Evolutionary conservation across 139 green algal genomes (phyloP).

Genomic region (Chlorella sorokiniana): DNA sequence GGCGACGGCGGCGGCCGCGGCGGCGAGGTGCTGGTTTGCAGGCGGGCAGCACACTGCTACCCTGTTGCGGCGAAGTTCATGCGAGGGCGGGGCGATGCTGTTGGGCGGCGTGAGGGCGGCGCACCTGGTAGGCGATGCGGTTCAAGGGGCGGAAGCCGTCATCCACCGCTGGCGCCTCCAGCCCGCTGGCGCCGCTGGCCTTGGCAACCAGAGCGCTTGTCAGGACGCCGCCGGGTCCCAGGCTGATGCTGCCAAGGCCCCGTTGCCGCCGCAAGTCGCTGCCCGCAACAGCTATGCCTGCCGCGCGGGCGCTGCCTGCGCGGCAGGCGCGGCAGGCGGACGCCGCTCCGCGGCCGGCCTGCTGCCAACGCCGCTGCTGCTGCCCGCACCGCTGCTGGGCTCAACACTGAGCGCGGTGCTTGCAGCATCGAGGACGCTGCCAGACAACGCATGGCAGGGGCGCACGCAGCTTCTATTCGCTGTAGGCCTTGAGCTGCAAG

Average conservation of each 20-base stretch:
- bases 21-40: background rate
- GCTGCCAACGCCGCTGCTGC: background rate
- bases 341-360: background rate
- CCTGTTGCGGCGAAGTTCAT: background rate
- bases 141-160: constrained; percentile 14
- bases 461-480: background rate
- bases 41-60: background rate
- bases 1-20: constrained; percentile 53
- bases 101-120: background rate
- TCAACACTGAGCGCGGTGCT: no score
- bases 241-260: background rate
- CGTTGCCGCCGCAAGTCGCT: background rate
- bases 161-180: background rate
- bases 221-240: constrained; percentile 7
- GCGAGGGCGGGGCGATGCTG: background rate
- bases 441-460: background rate
- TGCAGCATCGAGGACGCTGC: background rate
- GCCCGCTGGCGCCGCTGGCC: background rate
- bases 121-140: constrained; percentile 35
- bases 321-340: background rate
- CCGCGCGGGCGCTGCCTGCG: no score
- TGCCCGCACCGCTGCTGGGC: no score
- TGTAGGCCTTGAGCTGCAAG: background rate
- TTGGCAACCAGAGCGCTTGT: constrained; percentile 6
- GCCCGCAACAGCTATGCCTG: no score